These are phyloP conservation scores for Rhizopogon vinicolor DNA, from an alignment of 768 basidiomycete genomes.

Conservation along the genomic window DNA sequence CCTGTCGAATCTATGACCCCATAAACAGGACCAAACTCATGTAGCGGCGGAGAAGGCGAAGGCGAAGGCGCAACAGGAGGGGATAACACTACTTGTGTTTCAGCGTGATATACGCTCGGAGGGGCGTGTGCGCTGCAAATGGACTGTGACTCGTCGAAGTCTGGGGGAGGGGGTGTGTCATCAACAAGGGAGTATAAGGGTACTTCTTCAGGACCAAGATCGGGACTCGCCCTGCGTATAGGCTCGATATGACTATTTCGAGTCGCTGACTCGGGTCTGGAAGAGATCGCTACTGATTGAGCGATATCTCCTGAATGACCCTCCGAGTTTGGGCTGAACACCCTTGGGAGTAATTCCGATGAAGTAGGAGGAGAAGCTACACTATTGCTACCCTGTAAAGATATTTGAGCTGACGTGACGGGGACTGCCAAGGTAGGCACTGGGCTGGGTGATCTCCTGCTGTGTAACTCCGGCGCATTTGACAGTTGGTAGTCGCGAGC, in stretches of 20 bases:
- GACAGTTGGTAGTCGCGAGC: neutral
- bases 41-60: no score
- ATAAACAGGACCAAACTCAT: neutral
- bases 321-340: neutral
- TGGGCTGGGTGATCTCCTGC: no score
- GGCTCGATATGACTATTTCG: neutral
- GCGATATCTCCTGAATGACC: no score
- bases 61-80: neutral
- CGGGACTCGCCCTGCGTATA: neutral
- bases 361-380: neutral
- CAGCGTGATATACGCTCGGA: neutral
- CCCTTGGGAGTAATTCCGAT: neutral
- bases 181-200: constrained; percentile 20
- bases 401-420: neutral
- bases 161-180: constrained; percentile 19
- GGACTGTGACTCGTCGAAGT: constrained; percentile 14
- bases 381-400: neutral
- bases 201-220: constrained; percentile 11
- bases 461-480: neutral
- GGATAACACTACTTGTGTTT: neutral
- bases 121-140: neutral
- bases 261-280: neutral
- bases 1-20: neutral
- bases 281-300: neutral
- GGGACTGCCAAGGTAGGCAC: neutral